Conservation (phyloP, 2,329 filamentous ascomycete species). For the Cryphonectria nitschkei region DNA sequence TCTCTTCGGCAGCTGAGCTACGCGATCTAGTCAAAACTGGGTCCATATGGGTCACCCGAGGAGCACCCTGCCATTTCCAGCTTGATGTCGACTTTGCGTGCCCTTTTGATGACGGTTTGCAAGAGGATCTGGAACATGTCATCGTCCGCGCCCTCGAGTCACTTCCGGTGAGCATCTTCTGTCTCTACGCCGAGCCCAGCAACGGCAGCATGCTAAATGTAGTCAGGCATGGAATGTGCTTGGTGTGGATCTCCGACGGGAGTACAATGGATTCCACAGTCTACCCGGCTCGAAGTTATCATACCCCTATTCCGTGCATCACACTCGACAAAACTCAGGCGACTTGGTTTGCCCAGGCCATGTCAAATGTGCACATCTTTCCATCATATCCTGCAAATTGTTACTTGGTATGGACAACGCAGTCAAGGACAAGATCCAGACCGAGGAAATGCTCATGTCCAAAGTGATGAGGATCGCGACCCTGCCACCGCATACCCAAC, state of each 20-base stretch:
- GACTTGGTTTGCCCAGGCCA: constrained; percentile 15
- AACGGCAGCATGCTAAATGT: neutral
- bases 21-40: constrained; percentile 23
- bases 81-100: constrained; percentile 13
- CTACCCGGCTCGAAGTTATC: neutral
- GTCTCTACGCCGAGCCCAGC: neutral
- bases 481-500: neutral
- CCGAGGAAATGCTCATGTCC: neutral
- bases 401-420: neutral
- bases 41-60: constrained; percentile 24
- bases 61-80: constrained; percentile 21
- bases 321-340: neutral
- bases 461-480: neutral
- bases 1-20: constrained; percentile 15
- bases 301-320: constrained; percentile 24
- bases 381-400: constrained; percentile 17
- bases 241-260: constrained; percentile 20
- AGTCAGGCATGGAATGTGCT: constrained; percentile 21
- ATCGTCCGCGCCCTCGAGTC: constrained; percentile 14
- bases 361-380: constrained; percentile 19
- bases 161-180: neutral
- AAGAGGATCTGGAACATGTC: neutral
- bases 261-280: constrained; percentile 15
- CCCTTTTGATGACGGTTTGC: neutral
- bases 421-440: neutral